phyloP scores from a whole-genome alignment of 129 eudicot species.

The Apium graveolens region DNA sequence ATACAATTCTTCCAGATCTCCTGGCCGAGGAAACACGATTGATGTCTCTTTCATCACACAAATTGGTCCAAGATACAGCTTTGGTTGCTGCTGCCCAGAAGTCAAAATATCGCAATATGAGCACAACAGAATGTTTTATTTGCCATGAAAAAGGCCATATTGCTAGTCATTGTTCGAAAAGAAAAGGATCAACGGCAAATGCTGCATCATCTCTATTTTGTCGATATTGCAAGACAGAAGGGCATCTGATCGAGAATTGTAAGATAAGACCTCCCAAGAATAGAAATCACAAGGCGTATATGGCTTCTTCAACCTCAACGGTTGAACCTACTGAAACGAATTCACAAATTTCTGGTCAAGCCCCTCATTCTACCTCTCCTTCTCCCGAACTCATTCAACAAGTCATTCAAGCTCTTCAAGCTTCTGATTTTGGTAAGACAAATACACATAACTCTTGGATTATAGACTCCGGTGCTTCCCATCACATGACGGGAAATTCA shows the following conservation, averaged over 20 bases:
- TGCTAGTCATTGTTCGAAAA: no score
- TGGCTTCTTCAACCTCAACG: background rate
- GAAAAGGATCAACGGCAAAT: no score
- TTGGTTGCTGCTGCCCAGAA: no score
- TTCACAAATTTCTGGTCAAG: background rate
- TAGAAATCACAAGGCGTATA: background rate
- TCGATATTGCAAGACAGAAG: background rate
- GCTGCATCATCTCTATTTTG: no score
- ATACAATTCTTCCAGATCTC: no score
- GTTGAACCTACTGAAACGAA: background rate
- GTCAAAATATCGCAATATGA: no score
- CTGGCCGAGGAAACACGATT: no score
- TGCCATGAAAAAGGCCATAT: no score
- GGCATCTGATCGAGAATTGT: background rate
- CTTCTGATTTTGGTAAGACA: background rate
- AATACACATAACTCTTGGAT: background rate
- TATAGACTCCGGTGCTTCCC: background rate
- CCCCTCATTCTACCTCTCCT: background rate
- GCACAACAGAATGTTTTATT: no score
- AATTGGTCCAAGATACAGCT: no score
- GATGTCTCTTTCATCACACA: no score
- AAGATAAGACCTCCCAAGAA: background rate
- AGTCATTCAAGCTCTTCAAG: constrained; percentile 3
- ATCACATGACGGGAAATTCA: background rate
- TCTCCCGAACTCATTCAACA: background rate